Base-by-base conservation (phyloP, 2,329 filamentous ascomycete genomes). In the Pleurostoma richardsiae region DNA sequence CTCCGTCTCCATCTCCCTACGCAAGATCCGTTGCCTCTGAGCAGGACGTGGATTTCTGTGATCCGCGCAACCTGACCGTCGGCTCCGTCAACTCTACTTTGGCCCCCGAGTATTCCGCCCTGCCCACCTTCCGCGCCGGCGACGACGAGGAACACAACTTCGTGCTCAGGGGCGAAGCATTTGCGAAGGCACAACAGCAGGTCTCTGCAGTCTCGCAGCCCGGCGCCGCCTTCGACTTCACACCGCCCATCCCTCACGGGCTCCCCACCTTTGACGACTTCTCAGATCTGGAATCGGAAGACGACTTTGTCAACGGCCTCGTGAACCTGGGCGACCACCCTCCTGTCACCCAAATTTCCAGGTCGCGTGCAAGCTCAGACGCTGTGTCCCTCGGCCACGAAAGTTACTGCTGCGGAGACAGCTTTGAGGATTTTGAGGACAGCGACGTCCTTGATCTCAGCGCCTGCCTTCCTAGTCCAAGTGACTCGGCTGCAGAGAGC, bases 261-360 rank as follows among this genome's bases (percentile, higher is more conserved):
- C 76, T 94, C 30, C 85, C 87, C 29, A 74, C 77, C 6, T 95
- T 95, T 56, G 88, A 95, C 65, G 87, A 90, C 54, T 82, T 95
- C 55, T 94, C 91, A 28, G 90, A 95, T 59, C 78, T 96, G 47
- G 91, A 96, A 64, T 90, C 88, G 1, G 91, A 96, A 59, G 89
- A 95, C 77, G 89, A 94, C 63, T 90, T 95, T 59, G 79, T 82
- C 58, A 85, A 82, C 63, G 79, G 80, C 46, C 78, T 95, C 6
- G 83, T 90, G 53, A 82, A 88, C 60, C 85, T 90, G 54, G 65
- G 66, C 48, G 66, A 65, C 29, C 74, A 79, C 52, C 47, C 52
- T 40, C 64, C 74, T 26, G 69, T 73, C 38, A 70, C 77, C 42
- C 83, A 85, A 65, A 70, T 79, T 60, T 90, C 89, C 72, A 82